Conservation (phyloP, 106 monocot species). For the Acorus calamus region DNA sequence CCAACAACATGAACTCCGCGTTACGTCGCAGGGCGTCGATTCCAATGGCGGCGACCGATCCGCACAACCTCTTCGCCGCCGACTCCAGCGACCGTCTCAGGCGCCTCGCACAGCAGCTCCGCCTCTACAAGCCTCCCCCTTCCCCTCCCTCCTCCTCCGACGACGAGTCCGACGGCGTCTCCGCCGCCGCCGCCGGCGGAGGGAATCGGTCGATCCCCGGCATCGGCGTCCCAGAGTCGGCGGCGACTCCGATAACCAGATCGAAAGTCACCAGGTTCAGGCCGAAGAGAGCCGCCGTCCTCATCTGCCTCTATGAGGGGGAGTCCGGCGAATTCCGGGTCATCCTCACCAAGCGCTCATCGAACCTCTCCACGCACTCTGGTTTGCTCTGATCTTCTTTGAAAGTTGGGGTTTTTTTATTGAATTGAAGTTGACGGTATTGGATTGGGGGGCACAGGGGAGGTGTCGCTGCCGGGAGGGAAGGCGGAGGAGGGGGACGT, state of each 20-base stretch:
- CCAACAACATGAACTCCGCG: too few relatives aligned
- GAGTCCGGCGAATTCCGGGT: slow-evolving; percentile 67
- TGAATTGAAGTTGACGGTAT: neutral
- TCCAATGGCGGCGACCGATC: too few relatives aligned
- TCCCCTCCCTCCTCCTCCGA: neutral
- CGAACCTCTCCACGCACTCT: slow-evolving; percentile 59
- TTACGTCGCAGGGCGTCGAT: too few relatives aligned
- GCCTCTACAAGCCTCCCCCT: slow-evolving; percentile 34
- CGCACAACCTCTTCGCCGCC: too few relatives aligned
- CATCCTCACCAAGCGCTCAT: slow-evolving; percentile 79
- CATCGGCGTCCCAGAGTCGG: slow-evolving; percentile 8
- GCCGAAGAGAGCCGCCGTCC: slow-evolving; percentile 52
- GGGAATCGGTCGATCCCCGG: slow-evolving; percentile 6
- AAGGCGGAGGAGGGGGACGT: slow-evolving; percentile 53
- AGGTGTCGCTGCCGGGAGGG: slow-evolving; percentile 72
- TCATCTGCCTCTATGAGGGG: slow-evolving; percentile 81
- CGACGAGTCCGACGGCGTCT: slow-evolving; percentile 16
- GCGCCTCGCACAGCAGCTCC: slow-evolving; percentile 36
- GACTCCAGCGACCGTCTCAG: neutral
- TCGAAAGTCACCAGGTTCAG: slow-evolving; percentile 2
- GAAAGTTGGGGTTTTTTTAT: neutral
- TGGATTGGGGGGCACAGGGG: slow-evolving; percentile 27
- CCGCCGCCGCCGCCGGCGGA: slow-evolving; percentile 8
- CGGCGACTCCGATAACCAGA: too few relatives aligned
- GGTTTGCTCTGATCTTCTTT: slow-evolving; percentile 15